Percentiles rank a stretch among this genome's conserved stretches.
phyloP scores from a whole-genome alignment of 495 filamentous ascomycete species.

The Neurospora sublineolata region DNA sequence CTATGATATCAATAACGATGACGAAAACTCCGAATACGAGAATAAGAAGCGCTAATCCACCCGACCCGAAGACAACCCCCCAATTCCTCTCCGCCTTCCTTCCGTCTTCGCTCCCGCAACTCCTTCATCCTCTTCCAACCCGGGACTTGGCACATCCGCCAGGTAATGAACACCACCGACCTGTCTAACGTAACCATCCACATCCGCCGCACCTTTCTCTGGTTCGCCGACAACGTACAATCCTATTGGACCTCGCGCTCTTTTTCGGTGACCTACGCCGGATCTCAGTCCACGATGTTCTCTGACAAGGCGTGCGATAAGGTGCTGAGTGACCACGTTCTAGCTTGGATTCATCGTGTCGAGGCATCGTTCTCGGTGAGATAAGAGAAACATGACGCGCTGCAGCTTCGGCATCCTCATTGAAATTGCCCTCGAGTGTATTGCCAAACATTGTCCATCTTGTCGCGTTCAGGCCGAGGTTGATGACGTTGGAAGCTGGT shows the following conservation, averaged over 20 bases:
- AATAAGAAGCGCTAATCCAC: neutral
- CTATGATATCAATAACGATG: too few species aligned
- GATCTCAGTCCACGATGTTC: neutral
- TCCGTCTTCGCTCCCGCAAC: conserved; percentile 26
- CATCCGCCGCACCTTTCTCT: conserved; percentile 29
- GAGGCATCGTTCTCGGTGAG: neutral
- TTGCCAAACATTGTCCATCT: neutral
- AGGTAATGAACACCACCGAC: conserved; percentile 31
- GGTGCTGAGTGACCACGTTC: neutral
- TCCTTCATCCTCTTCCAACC: conserved; percentile 26
- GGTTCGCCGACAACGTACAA: conserved; percentile 27
- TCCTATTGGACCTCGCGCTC: conserved; percentile 29
- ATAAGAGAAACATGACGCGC: neutral
- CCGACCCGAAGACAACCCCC: conserved; percentile 26
- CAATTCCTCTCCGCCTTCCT: conserved; percentile 34
- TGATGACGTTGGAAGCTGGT: neutral
- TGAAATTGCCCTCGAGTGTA: neutral
- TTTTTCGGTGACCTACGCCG: conserved; percentile 26
- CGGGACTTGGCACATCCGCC: conserved; percentile 31
- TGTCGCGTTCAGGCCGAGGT: neutral
- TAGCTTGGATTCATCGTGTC: neutral
- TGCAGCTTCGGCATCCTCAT: neutral
- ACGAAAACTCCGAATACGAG: too few species aligned
- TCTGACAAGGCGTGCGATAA: neutral
- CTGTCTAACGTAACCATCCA: conserved; percentile 29